These are phyloP conservation scores for Pilobolus umbonatus DNA, from an alignment of 192 early-diverging fungal genomes.

Conservation along the genomic window DNA sequence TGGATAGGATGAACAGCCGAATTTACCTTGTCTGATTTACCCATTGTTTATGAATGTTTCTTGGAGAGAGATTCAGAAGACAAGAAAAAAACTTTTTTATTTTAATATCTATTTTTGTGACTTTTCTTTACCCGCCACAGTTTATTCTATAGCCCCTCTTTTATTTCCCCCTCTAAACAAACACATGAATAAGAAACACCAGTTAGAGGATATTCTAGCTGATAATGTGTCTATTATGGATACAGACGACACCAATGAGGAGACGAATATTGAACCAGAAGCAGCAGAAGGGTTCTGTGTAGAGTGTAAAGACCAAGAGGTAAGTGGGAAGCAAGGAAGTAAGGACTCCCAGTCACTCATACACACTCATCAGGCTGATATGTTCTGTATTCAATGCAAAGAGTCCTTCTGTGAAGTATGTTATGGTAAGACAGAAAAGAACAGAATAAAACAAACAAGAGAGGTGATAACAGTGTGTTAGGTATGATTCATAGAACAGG, in stretches of 20 bases:
- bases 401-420: slow-evolving; percentile 94
- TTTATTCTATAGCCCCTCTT: not conserved
- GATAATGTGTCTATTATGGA: slow-evolving; percentile 36
- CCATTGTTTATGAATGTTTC: too few relatives aligned
- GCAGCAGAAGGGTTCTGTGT: slow-evolving; percentile 71
- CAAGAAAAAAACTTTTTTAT: too few relatives aligned
- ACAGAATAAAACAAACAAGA: not conserved
- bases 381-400: slow-evolving; percentile 77
- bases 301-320: slow-evolving; percentile 80
- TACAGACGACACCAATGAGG: slow-evolving; percentile 7
- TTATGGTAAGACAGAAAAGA: slow-evolving; percentile 38
- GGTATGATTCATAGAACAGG: slow-evolving; percentile 81
- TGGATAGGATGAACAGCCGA: too few relatives aligned
- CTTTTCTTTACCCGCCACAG: not conserved
- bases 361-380: slow-evolving; percentile 42
- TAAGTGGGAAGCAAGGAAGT: too few relatives aligned
- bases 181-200: slow-evolving; percentile 24
- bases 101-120: not conserved
- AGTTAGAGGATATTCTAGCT: slow-evolving; percentile 39
- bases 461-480: slow-evolving; percentile 2
- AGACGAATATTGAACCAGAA: slow-evolving; percentile 10
- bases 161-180: not conserved
- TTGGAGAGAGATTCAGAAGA: too few relatives aligned
- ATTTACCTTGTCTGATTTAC: slow-evolving; percentile 19
- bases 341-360: too few relatives aligned